These are phyloP conservation scores for Umbilicus rupestris DNA, from an alignment of 164 flowering plant species.

Conservation along the genomic window DNA sequence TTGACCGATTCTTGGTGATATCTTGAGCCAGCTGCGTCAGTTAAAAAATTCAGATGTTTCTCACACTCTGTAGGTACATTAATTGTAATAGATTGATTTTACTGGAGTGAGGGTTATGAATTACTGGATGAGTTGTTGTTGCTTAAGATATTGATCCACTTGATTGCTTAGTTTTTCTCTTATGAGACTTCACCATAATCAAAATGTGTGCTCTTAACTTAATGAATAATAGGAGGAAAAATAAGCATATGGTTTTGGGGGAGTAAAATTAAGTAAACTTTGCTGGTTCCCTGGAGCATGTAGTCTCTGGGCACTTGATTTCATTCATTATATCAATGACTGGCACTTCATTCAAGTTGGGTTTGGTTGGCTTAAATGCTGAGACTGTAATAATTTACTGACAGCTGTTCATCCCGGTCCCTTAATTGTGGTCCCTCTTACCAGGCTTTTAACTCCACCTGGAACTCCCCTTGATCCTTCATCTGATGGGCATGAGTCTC, in stretches of 20 bases:
- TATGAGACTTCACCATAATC: no score
- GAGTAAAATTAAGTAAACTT: no score
- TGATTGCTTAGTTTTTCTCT: no score
- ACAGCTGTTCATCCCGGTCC: not conserved
- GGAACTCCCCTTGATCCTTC: slow-evolving; percentile 76
- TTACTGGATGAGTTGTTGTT: not conserved
- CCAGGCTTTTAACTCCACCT: slow-evolving; percentile 96
- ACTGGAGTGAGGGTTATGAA: not conserved
- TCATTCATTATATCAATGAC: not conserved
- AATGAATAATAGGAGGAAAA: no score
- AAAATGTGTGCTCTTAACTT: no score
- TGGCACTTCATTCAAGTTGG: not conserved
- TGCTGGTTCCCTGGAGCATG: not conserved
- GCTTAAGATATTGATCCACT: not conserved
- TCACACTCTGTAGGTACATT: no score
- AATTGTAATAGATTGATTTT: not conserved
- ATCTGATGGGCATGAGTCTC: slow-evolving; percentile 49
- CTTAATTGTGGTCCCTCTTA: slow-evolving; percentile 1
- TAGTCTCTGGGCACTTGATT: not conserved
- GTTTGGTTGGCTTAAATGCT: no score
- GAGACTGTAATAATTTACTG: not conserved
- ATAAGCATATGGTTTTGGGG: no score
- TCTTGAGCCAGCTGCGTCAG: not conserved
- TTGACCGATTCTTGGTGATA: not conserved
- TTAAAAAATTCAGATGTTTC: not conserved